phyloP scores from a whole-genome alignment of 163 green algal genomes.

The Picocystis sp. region DNA sequence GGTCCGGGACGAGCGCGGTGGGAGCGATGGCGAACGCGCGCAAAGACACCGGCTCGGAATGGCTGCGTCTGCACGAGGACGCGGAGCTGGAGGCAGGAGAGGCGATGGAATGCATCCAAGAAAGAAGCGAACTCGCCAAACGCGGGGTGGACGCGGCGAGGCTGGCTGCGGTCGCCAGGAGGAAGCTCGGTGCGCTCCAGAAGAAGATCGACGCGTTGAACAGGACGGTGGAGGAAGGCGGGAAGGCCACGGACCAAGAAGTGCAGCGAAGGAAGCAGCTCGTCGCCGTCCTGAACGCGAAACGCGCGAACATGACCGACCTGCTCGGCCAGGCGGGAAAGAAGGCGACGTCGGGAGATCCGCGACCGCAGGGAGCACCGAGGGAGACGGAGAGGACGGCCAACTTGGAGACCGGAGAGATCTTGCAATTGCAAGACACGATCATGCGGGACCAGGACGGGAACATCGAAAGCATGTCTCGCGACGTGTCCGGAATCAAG shows the following conservation, averaged over 20 bases:
- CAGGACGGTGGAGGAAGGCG: constrained; percentile 33
- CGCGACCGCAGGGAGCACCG: constrained; percentile 10
- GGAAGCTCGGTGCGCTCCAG: constrained; percentile 61
- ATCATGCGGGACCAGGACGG: constrained; percentile 62
- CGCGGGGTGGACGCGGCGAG: constrained; percentile 52
- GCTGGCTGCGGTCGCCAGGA: constrained; percentile 51
- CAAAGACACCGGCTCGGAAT: too few species aligned
- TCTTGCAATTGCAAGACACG: constrained; percentile 59
- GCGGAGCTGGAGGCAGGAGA: too few species aligned
- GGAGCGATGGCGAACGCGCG: too few species aligned
- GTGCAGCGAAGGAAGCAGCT: constrained; percentile 56
- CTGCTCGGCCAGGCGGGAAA: constrained; percentile 19
- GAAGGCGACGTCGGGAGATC: neutral
- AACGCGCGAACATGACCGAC: constrained; percentile 54
- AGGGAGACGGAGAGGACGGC: constrained; percentile 61
- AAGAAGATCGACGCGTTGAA: constrained; percentile 46
- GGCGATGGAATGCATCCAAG: too few species aligned
- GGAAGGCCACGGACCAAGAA: constrained; percentile 52
- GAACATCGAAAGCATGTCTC: constrained; percentile 57
- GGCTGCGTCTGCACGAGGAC: too few species aligned
- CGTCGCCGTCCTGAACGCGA: constrained; percentile 38
- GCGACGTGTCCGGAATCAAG: constrained; percentile 49
- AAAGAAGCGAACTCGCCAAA: too few species aligned
- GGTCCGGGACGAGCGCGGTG: too few species aligned
- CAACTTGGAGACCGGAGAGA: constrained; percentile 38